Evolutionary conservation across 2,329 filamentous ascomycete species (phyloP).

Genomic region (Fusarium sp.): DNA sequence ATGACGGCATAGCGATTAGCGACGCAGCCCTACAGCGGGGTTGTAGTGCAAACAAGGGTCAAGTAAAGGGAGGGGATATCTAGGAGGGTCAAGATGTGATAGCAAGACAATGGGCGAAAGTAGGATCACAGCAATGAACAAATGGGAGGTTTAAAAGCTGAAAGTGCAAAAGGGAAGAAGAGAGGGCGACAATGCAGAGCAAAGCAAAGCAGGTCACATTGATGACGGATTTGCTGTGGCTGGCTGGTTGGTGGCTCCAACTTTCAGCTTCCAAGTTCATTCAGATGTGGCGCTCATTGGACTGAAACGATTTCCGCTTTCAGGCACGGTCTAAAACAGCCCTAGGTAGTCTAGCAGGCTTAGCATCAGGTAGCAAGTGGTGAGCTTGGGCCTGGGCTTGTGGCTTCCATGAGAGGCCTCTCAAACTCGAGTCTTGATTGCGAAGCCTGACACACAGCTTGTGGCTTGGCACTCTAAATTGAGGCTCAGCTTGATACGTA

Average conservation of each 20-base stretch:
- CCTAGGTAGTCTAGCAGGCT: not conserved
- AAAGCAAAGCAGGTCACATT: conserved; percentile 42
- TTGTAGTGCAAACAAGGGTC: conserved; percentile 26
- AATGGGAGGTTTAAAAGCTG: conserved; percentile 27
- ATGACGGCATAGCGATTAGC: conserved; percentile 62
- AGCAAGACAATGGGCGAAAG: not conserved
- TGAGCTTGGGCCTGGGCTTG: not conserved
- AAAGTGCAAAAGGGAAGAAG: conserved; percentile 24
- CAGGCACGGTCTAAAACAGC: conserved; percentile 12
- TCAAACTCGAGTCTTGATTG: conserved; percentile 6
- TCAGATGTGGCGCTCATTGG: conserved; percentile 16
- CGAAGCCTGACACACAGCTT: conserved; percentile 25
- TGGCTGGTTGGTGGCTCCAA: conserved; percentile 30
- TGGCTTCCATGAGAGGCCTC: conserved; percentile 35
- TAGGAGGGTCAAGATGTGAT: not conserved
- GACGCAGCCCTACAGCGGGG: conserved; percentile 48
- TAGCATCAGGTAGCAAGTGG: conserved; percentile 19
- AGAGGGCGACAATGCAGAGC: conserved; percentile 24
- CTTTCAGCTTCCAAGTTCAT: conserved; percentile 18
- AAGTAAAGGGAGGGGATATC: conserved; percentile 8
- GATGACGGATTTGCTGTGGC: conserved; percentile 49
- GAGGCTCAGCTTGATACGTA: conserved; percentile 29
- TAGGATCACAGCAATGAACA: not conserved
- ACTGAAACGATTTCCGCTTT: conserved; percentile 30
- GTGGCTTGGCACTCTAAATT: conserved; percentile 24